These are phyloP conservation scores for Pyrenochaeta sp. DNA, from an alignment of 2,329 filamentous ascomycete species.

Conservation along the genomic window DNA sequence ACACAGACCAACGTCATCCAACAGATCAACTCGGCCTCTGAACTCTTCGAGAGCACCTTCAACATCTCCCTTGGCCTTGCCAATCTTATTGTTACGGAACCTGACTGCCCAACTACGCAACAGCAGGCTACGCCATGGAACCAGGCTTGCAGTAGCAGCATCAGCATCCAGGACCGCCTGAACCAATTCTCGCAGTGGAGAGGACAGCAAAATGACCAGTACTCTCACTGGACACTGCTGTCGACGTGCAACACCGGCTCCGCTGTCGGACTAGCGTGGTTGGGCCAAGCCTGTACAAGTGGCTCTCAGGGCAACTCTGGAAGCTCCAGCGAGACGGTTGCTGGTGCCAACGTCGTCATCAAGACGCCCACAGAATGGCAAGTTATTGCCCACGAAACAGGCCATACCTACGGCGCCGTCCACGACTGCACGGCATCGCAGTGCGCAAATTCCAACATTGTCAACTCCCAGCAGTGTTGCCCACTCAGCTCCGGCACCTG, in stretches of 20 bases:
- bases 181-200: conserved; percentile 92
- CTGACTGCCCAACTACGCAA: conserved; percentile 75
- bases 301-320: conserved; percentile 57
- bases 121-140: conserved; percentile 83
- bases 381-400: conserved; percentile 92
- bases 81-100: conserved; percentile 81
- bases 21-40: conserved; percentile 85
- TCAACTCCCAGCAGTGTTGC: conserved; percentile 77
- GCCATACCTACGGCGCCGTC: conserved; percentile 94
- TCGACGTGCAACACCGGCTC: conserved; percentile 82
- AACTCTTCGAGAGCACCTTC: conserved; percentile 88
- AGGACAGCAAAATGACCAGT: conserved; percentile 76
- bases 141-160: conserved; percentile 69
- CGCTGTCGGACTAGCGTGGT: conserved; percentile 91
- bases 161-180: conserved; percentile 77
- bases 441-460: conserved; percentile 69
- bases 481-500: conserved; percentile 74
- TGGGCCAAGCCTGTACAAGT: conserved; percentile 82
- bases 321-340: conserved; percentile 73
- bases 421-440: conserved; percentile 83
- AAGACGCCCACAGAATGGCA: conserved; percentile 89
- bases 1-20: conserved; percentile 79
- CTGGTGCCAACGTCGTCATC: conserved; percentile 89
- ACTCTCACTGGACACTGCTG: conserved; percentile 93
- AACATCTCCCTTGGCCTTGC: conserved; percentile 92